These are phyloP conservation scores for Hyaloraphidium curvatum DNA, from an alignment of 192 early-diverging fungal species.

Conservation along the genomic window DNA sequence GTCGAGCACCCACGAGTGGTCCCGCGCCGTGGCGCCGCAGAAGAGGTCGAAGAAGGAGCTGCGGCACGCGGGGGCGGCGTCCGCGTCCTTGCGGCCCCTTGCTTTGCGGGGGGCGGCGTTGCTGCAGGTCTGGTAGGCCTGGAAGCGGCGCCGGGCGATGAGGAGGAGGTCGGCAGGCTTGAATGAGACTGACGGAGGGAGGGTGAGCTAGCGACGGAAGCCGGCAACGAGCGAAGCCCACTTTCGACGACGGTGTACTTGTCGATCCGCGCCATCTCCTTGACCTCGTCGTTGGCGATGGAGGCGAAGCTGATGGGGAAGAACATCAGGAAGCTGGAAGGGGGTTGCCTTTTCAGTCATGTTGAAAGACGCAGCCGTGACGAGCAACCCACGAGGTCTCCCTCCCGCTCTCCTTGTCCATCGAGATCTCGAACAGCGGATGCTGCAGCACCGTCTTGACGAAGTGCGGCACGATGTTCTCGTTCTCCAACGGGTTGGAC, in stretches of 20 bases:
- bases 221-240: no score
- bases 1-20: neutral
- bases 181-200: neutral
- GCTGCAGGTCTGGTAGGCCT: neutral
- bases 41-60: neutral
- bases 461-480: neutral
- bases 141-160: neutral
- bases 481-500: neutral
- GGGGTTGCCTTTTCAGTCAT: neutral
- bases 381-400: neutral
- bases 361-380: neutral
- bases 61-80: neutral
- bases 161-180: neutral
- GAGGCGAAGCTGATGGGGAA: neutral
- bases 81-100: no score
- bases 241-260: neutral
- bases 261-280: neutral
- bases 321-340: neutral
- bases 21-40: neutral
- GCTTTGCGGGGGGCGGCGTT: no score
- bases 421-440: neutral
- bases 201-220: no score
- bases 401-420: neutral
- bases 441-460: neutral
- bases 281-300: neutral